Evolutionary conservation across 1,284 basidiomycete species (phyloP).

Genomic region (Inonotus obliquus): DNA sequence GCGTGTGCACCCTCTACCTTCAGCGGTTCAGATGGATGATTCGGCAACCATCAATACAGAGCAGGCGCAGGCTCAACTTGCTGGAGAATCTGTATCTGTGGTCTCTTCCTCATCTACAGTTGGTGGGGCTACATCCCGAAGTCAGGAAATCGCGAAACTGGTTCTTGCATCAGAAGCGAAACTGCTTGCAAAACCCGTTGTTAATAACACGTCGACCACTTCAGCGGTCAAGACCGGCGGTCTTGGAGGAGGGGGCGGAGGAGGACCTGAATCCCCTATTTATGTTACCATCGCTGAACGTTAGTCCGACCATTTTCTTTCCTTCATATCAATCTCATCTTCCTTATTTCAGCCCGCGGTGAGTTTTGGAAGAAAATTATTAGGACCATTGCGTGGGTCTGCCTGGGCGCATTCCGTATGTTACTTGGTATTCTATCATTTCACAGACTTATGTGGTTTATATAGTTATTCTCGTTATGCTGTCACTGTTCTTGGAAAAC

Average conservation of each 20-base stretch:
- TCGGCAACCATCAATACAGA: conserved; percentile 8
- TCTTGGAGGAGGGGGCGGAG: conserved; percentile 31
- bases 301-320: conserved; percentile 22
- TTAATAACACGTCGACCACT: not conserved
- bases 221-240: not conserved
- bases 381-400: conserved; percentile 23
- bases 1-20: conserved; percentile 24
- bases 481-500: conserved; percentile 88
- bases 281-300: conserved; percentile 78
- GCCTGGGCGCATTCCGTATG: conserved; percentile 27
- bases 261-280: conserved; percentile 55
- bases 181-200: not conserved
- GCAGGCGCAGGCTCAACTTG: conserved; percentile 14
- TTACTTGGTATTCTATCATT: not conserved
- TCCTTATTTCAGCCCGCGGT: conserved; percentile 3
- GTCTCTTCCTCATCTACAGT: not conserved
- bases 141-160: conserved; percentile 53
- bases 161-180: conserved; percentile 34
- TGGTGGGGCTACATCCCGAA: conserved; percentile 26
- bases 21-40: conserved; percentile 3
- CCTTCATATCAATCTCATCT: not conserved
- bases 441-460: not conserved
- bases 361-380: conserved; percentile 15
- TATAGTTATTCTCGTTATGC: conserved; percentile 72
- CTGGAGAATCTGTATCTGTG: conserved; percentile 14